Percentiles rank a stretch among this genome's conserved stretches.
phyloP scores from a whole-genome alignment of 495 filamentous ascomycete genomes.

The Usnea hakonensis region DNA sequence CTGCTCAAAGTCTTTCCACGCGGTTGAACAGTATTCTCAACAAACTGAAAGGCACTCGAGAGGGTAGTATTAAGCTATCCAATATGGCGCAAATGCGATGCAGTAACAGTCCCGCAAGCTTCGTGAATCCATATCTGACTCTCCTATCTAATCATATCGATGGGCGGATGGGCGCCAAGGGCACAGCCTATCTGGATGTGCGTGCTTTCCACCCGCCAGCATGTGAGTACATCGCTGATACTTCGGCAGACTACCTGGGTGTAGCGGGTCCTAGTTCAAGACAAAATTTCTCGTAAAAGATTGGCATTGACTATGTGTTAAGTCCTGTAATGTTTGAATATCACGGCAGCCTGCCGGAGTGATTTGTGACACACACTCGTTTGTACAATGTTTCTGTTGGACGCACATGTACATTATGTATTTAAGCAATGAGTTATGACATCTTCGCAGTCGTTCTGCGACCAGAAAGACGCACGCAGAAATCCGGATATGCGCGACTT shows the following conservation, averaged over 20 bases:
- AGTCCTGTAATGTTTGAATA: no score
- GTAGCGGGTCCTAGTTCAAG: no score
- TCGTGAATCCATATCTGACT: background rate
- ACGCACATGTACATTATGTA: background rate
- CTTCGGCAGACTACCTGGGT: no score
- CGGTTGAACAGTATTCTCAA: background rate
- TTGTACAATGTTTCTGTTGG: background rate
- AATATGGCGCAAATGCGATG: background rate
- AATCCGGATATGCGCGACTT: no score
- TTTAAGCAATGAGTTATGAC: background rate
- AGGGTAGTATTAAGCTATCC: background rate
- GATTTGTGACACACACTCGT: no score
- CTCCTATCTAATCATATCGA: background rate
- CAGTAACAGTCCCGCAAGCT: background rate
- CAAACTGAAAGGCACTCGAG: background rate
- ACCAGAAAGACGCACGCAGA: background rate
- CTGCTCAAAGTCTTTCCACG: slow-evolving; percentile 41
- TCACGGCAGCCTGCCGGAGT: no score
- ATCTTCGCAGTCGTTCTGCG: background rate
- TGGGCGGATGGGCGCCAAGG: background rate
- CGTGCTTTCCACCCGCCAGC: background rate
- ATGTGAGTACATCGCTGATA: no score
- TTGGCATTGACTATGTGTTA: no score
- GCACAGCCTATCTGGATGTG: background rate
- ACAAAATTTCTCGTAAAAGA: no score